These are phyloP conservation scores for Debaryomyces robertsiae DNA, from an alignment of 1,139 yeast genomes.

Conservation along the genomic window DNA sequence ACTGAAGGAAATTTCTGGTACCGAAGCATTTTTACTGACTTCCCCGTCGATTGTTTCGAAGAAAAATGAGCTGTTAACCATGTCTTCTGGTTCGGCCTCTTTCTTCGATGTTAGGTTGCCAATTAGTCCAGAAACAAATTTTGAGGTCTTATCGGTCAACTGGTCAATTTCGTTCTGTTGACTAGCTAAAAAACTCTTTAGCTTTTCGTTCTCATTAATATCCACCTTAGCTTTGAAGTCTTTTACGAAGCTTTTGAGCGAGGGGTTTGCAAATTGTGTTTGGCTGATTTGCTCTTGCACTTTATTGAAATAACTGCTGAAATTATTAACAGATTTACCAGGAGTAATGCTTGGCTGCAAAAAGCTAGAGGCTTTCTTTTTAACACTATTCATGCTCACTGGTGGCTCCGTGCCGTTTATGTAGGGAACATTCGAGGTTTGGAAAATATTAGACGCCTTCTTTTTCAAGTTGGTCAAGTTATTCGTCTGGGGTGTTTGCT, in stretches of 20 bases:
- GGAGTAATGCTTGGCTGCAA: neutral
- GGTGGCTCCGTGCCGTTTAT: constrained; percentile 5
- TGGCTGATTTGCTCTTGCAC: constrained; percentile 15
- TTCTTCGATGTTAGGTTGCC: constrained; percentile 21
- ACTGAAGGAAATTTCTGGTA: constrained; percentile 11
- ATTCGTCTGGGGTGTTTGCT: constrained; percentile 7
- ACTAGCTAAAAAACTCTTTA: constrained; percentile 12
- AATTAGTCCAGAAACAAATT: constrained; percentile 23
- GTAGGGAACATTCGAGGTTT: constrained; percentile 10
- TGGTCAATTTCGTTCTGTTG: constrained; percentile 25
- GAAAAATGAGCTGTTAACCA: constrained; percentile 30
- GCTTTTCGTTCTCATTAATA: constrained; percentile 10
- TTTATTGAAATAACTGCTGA: constrained; percentile 13
- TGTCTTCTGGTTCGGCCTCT: constrained; percentile 14
- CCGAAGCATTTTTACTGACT: constrained; percentile 10
- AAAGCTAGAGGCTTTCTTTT: constrained; percentile 13
- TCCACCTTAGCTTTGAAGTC: constrained; percentile 21
- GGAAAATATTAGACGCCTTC: constrained; percentile 27
- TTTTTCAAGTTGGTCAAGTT: constrained; percentile 17
- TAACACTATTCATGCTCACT: constrained; percentile 9
- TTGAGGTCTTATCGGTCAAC: constrained; percentile 25
- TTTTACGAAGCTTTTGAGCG: constrained; percentile 14
- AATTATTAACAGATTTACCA: constrained; percentile 7
- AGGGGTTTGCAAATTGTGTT: constrained; percentile 8
- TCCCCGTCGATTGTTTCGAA: constrained; percentile 21